Conservation (phyloP, 306 rosid species). For the Dryas octopetala region DNA sequence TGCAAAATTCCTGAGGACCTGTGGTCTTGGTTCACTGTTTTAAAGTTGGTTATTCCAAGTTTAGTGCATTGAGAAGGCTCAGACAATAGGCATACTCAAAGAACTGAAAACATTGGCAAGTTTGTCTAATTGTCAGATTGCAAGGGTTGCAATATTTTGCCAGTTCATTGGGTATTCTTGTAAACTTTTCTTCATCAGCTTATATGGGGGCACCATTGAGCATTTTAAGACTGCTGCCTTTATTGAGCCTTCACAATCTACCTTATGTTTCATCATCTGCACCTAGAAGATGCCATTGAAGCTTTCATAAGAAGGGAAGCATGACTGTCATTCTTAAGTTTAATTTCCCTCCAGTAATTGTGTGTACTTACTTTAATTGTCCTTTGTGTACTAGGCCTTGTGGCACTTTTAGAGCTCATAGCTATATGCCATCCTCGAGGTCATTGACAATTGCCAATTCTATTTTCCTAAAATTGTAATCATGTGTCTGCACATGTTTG, state of each 20-base stretch:
- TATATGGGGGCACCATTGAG: not conserved
- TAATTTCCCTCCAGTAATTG: slow-evolving; percentile 5
- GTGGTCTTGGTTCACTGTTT: not conserved
- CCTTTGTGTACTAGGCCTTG: slow-evolving; percentile 10
- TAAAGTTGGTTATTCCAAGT: not conserved
- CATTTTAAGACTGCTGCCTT: not conserved
- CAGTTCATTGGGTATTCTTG: not conserved
- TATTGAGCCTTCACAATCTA: not conserved
- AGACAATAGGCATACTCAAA: not conserved
- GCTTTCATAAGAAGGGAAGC: not conserved
- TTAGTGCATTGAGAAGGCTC: not conserved
- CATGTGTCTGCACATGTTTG: slow-evolving; percentile 1
- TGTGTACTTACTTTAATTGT: slow-evolving; percentile 14
- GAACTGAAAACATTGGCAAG: not conserved
- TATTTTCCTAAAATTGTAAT: slow-evolving; percentile 19
- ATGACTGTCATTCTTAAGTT: not conserved
- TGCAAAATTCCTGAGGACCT: not conserved
- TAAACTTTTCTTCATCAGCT: not conserved
- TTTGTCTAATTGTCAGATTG: no score
- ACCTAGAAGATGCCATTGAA: not conserved
- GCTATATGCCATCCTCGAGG: not conserved
- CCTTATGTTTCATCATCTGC: not conserved
- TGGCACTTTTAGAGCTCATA: not conserved
- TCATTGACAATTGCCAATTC: slow-evolving; percentile 16
- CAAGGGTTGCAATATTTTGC: not conserved